A percentile compares a stretch with the other conserved stretches of the same genome.
Evolutionary conservation across 129 eudicot genomes (phyloP).

Genomic region (Centrapalus pauciflorus): DNA sequence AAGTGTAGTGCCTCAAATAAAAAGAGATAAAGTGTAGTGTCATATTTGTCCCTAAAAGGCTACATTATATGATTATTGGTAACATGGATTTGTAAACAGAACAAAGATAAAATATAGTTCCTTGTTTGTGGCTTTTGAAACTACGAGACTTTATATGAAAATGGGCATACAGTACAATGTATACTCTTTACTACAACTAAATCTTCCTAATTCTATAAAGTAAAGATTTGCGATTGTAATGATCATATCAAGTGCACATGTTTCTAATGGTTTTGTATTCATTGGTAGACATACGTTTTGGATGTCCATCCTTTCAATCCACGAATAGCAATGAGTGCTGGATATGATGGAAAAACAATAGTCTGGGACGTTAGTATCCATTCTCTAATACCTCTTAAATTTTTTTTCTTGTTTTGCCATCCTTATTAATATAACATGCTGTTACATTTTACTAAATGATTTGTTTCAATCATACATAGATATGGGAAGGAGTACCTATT

Average conservation of each 20-base stretch:
- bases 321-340: slow-evolving; percentile 99
- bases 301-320: slow-evolving; percentile 99
- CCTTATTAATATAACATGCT: not conserved
- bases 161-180: too few species aligned
- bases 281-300: slow-evolving; percentile 77
- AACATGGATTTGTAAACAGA: too few species aligned
- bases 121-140: too few species aligned
- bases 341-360: slow-evolving; percentile 96
- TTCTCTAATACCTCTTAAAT: slow-evolving; percentile 9
- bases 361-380: slow-evolving; percentile 87
- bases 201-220: not conserved
- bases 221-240: not conserved
- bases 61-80: not conserved
- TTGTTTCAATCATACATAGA: slow-evolving; percentile 36
- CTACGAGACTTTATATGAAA: too few species aligned
- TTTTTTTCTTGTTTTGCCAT: not conserved
- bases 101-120: too few species aligned
- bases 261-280: slow-evolving; percentile 18
- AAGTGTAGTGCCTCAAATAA: not conserved
- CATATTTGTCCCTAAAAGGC: not conserved
- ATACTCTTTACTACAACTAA: too few species aligned
- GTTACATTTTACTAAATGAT: slow-evolving; percentile 1
- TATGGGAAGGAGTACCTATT: slow-evolving; percentile 97
- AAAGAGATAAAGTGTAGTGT: not conserved
- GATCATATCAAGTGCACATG: not conserved